phyloP scores from a whole-genome alignment of 257 asterid species.

The Buddleja alternifolia region DNA sequence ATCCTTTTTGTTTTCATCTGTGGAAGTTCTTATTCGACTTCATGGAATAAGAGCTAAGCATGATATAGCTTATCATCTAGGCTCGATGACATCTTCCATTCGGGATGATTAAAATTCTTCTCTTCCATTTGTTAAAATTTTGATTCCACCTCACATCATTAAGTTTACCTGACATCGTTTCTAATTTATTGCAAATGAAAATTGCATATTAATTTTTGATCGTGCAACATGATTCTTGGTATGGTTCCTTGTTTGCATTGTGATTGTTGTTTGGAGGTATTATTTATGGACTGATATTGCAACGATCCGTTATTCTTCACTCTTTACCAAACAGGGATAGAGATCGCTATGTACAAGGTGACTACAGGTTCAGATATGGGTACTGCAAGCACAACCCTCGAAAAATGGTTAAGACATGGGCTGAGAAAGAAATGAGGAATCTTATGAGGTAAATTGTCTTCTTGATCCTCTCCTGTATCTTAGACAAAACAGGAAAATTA shows the following conservation, averaged over 20 bases:
- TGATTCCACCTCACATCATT: not conserved
- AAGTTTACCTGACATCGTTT: not conserved
- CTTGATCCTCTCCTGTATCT: not conserved
- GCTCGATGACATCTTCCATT: not conserved
- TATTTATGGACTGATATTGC: not conserved
- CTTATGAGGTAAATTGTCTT: conserved; percentile 69
- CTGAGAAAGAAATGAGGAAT: conserved; percentile 99
- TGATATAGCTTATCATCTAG: not conserved
- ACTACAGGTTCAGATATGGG: conserved; percentile 85
- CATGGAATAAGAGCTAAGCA: not conserved
- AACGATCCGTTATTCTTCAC: conserved; percentile 11
- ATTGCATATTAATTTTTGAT: not conserved
- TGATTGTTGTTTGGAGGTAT: not conserved
- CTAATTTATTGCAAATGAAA: not conserved
- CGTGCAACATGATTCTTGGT: not conserved
- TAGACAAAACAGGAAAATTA: not conserved
- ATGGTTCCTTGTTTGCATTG: conserved; percentile 11
- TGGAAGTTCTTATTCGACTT: not conserved
- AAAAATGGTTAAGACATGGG: conserved; percentile 98
- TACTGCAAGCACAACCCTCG: conserved; percentile 97
- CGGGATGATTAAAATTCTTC: not conserved
- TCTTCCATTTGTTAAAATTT: not conserved
- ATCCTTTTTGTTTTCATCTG: conserved; percentile 13
- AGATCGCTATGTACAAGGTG: conserved; percentile 97
- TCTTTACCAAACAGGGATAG: conserved; percentile 72